These are phyloP conservation scores for Claviceps monticola DNA, from an alignment of 2,329 filamentous ascomycete species.

Conservation along the genomic window DNA sequence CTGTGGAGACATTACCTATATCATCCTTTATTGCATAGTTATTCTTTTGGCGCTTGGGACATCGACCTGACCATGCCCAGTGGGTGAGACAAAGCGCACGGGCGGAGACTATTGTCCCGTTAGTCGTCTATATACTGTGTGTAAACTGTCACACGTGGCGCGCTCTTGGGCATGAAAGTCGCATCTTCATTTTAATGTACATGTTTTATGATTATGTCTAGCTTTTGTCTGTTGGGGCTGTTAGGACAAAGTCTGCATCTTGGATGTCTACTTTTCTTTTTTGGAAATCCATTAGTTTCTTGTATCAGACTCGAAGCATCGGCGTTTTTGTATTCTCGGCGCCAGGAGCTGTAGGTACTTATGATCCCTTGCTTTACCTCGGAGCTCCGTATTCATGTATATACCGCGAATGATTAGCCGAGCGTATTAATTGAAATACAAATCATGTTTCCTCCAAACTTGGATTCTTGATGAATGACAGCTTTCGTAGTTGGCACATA, in stretches of 20 bases:
- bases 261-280: background rate
- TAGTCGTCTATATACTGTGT: background rate
- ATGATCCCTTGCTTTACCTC: too few species aligned
- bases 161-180: background rate
- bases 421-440: too few species aligned
- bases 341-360: too few species aligned
- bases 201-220: constrained; percentile 1
- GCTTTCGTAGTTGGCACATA: too few species aligned
- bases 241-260: too few species aligned
- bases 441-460: too few species aligned
- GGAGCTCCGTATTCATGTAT: too few species aligned
- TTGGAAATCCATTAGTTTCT: background rate
- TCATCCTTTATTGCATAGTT: background rate
- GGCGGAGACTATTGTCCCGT: too few species aligned
- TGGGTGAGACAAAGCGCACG: background rate
- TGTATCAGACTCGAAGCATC: background rate
- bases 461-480: too few species aligned
- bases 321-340: too few species aligned
- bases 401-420: too few species aligned
- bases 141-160: background rate
- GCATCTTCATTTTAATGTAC: background rate
- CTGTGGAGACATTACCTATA: background rate
- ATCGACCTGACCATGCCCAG: background rate
- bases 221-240: background rate
- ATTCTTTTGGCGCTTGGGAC: background rate